Evolutionary conservation across 768 basidiomycete species (phyloP).

Genomic region (Mycena leptocephala): DNA sequence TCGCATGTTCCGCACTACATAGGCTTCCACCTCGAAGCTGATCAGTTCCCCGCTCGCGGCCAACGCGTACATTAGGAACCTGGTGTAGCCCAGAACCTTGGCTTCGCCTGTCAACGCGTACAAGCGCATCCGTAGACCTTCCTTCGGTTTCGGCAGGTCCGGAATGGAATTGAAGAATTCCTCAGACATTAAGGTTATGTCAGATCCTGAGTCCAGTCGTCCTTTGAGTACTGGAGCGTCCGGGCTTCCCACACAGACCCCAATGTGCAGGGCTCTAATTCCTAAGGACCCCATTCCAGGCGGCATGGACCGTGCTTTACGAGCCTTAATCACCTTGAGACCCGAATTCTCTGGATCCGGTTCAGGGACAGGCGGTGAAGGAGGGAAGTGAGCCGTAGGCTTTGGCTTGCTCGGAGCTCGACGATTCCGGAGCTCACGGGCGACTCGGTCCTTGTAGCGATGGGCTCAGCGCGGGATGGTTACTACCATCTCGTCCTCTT

Average conservation of each 20-base stretch:
- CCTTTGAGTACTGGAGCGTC: background rate
- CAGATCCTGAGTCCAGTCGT: constrained; percentile 31
- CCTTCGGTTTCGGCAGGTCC: background rate
- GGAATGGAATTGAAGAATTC: constrained; percentile 6
- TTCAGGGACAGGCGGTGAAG: too few relatives aligned
- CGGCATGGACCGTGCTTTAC: too few relatives aligned
- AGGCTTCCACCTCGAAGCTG: constrained; percentile 39
- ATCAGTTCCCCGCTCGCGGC: constrained; percentile 6
- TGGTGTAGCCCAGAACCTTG: constrained; percentile 37
- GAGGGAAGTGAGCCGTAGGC: too few relatives aligned
- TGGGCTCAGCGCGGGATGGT: too few relatives aligned
- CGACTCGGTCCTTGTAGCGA: too few relatives aligned
- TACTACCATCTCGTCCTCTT: too few relatives aligned
- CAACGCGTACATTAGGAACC: constrained; percentile 4
- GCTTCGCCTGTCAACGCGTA: constrained; percentile 29
- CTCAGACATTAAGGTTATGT: constrained; percentile 34
- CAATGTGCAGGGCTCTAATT: constrained; percentile 15
- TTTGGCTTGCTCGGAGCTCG: too few relatives aligned
- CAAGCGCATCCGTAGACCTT: constrained; percentile 25
- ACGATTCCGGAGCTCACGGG: too few relatives aligned
- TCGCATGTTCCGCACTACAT: constrained; percentile 44
- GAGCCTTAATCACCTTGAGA: too few relatives aligned
- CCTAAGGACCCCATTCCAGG: constrained; percentile 8
- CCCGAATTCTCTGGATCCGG: background rate
- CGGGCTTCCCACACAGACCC: background rate